Conservation (phyloP, 768 basidiomycete species). For the Lactifluus echinatus region DNA sequence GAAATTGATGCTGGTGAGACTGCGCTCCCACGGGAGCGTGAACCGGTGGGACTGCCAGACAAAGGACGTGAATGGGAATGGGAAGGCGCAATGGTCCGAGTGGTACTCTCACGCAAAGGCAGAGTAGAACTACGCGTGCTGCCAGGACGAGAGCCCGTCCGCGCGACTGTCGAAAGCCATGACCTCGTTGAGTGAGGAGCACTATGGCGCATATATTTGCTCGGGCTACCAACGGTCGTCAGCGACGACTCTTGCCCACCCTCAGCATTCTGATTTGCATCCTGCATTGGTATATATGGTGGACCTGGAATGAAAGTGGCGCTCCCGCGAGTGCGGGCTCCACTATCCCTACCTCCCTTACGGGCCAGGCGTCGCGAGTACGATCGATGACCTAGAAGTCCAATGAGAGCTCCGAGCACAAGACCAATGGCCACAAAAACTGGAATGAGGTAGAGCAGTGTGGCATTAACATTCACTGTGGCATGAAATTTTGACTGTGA, state of each 20-base stretch:
- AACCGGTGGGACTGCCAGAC: background rate
- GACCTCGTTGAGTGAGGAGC: background rate
- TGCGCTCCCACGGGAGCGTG: constrained; percentile 9
- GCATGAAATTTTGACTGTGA: constrained; percentile 10
- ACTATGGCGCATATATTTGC: constrained; percentile 18
- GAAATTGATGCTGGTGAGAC: background rate
- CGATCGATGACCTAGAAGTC: constrained; percentile 22
- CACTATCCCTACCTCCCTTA: background rate
- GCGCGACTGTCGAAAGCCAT: constrained; percentile 2
- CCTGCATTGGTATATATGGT: constrained; percentile 20
- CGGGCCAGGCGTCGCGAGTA: constrained; percentile 6
- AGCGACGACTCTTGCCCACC: background rate
- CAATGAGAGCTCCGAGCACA: constrained; percentile 20
- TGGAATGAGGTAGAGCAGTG: constrained; percentile 25
- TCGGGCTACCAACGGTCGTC: constrained; percentile 7
- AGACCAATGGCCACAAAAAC: constrained; percentile 26
- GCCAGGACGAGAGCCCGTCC: background rate
- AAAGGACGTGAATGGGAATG: background rate
- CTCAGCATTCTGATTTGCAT: background rate
- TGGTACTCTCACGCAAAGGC: background rate
- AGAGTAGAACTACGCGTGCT: background rate
- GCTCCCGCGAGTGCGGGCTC: background rate
- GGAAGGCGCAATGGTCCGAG: background rate
- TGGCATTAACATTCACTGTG: constrained; percentile 15
- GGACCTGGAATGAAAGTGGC: constrained; percentile 24